Percentiles rank a stretch among this genome's conserved stretches.
phyloP scores from a whole-genome alignment of 148 eudicot genomes.

The Hydrangea macrophylla region DNA sequence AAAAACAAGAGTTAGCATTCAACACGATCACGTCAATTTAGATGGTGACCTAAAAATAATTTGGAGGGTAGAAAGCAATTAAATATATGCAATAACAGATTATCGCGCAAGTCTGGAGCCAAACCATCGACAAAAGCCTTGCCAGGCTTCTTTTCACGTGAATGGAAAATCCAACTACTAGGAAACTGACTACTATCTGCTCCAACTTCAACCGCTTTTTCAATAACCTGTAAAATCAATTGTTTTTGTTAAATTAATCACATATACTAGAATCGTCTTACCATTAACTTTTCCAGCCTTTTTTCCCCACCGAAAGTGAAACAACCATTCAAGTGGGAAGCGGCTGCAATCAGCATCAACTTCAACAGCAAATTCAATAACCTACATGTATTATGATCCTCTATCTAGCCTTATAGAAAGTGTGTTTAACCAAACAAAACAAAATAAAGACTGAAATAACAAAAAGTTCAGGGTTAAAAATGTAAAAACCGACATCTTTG shows the following conservation, averaged over 20 bases:
- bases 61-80: background rate
- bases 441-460: too few species aligned
- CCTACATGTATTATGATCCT: constrained; percentile 63
- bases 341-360: constrained; percentile 77
- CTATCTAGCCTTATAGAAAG: constrained; percentile 29
- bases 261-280: constrained; percentile 41
- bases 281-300: constrained; percentile 79
- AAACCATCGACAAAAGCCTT: constrained; percentile 95
- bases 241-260: constrained; percentile 27
- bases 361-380: constrained; percentile 66
- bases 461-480: background rate
- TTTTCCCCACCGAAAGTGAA: constrained; percentile 96
- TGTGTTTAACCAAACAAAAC: constrained; percentile 1
- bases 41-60: background rate
- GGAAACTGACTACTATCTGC: constrained; percentile 90
- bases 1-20: background rate
- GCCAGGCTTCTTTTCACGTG: constrained; percentile 91
- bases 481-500: constrained; percentile 61
- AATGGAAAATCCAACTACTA: constrained; percentile 86
- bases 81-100: background rate
- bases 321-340: constrained; percentile 86
- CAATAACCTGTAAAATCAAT: constrained; percentile 76
- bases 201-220: constrained; percentile 84
- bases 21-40: background rate
- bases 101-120: constrained; percentile 41